These are phyloP conservation scores for Panicum hallii DNA, from an alignment of 202 grass and related monocot species.

Conservation along the genomic window DNA sequence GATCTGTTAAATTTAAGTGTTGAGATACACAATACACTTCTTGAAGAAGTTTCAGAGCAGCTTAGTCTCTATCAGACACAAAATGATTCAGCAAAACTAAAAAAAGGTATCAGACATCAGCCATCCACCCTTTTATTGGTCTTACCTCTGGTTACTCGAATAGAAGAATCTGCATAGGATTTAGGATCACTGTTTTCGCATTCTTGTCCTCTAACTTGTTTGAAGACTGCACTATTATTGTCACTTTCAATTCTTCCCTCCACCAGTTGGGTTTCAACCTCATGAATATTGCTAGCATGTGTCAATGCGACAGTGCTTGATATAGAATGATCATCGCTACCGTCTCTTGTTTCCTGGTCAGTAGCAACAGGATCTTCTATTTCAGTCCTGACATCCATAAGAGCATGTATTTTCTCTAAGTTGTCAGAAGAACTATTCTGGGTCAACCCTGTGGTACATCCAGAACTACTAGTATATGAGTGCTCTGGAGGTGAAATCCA, in stretches of 20 bases:
- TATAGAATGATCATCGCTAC: conserved; percentile 41
- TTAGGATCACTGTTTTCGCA: conserved; percentile 65
- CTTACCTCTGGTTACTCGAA: conserved; percentile 70
- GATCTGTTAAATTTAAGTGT: conserved; percentile 26
- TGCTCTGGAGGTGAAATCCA: conserved; percentile 93
- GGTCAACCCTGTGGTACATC: conserved; percentile 56
- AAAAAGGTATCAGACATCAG: background rate
- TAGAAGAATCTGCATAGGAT: conserved; percentile 50
- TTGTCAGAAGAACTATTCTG: conserved; percentile 59
- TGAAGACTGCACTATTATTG: conserved; percentile 50
- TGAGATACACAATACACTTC: background rate
- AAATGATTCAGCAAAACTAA: conserved; percentile 29
- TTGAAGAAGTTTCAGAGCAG: conserved; percentile 36
- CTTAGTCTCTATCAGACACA: conserved; percentile 28
- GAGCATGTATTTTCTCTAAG: conserved; percentile 47
- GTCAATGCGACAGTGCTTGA: conserved; percentile 36
- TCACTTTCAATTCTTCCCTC: conserved; percentile 48
- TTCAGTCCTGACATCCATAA: conserved; percentile 31
- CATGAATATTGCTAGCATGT: conserved; percentile 46
- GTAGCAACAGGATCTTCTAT: conserved; percentile 42
- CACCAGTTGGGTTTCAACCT: conserved; percentile 44
- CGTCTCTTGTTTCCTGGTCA: conserved; percentile 50
- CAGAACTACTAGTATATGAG: conserved; percentile 80
- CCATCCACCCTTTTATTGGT: conserved; percentile 12
- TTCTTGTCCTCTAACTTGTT: conserved; percentile 60